Base-by-base conservation (phyloP, 495 filamentous ascomycete species). In the Aspergillus campestris region DNA sequence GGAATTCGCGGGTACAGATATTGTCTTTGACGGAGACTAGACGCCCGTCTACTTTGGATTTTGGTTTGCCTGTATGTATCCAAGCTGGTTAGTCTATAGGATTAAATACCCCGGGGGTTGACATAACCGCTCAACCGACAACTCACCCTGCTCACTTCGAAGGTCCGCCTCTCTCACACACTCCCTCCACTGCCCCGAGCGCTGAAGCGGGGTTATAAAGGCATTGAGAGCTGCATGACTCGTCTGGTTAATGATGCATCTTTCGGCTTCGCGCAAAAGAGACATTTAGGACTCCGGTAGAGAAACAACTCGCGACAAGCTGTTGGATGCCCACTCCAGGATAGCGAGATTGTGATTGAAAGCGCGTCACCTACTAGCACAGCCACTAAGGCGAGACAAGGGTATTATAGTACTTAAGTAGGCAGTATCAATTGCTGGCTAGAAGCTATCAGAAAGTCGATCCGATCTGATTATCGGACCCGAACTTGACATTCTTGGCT, bases 11-110 rank as follows among this genome's bases (percentile, higher is more conserved):
- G 0, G 86, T 89, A 53, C 83, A 82, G 51, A 95, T 95, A 60
- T 94, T 95, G 68, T 95, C 89, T 66, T 95, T 95, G 34, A 94
- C 73, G 8, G 84, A 83, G 34, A 95, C 72, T 15, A 82, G 45
- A n/a, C 67, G 67, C 31, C 81, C 82, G 31, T 73, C 70, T 0
- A 73, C 12, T 8, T 48, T 38, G 3, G 70, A 73, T 27, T 55
- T 68, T 6, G 55, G 47, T 0, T 42, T 61, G 15, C 65, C 64
- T 70, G 24, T 29, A 15, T 8, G 39, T 11, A 31, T n/a, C 39
- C 4, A 7, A 1, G 15, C 5, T 31, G 7, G 29, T 47, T 42
- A 54, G 46, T n/a, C n/a, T 34, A 8, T 10, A 41, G 29, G 9
- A n/a, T n/a, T n/a, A n/a, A n/a, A n/a, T n/a, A n/a, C n/a, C n/a